Percentiles rank a stretch among this genome's conserved stretches.
phyloP scores from a whole-genome alignment of 1,284 basidiomycete species.

The Pseudozyma pruni region DNA sequence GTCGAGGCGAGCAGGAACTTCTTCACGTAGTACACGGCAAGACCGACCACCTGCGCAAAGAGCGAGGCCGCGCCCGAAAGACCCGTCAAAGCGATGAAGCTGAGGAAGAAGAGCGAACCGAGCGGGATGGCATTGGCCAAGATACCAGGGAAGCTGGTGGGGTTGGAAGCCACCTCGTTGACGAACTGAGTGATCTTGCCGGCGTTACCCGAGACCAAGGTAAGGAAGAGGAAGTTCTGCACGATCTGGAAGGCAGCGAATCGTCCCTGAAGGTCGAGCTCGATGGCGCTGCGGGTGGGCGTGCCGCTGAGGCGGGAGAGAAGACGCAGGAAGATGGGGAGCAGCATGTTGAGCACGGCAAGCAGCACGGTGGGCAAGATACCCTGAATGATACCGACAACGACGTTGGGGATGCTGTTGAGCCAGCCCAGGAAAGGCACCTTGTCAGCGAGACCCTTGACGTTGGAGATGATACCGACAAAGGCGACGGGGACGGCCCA shows the following conservation, averaged over 20 bases:
- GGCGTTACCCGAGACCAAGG: slow-evolving; percentile 57
- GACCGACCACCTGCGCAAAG: slow-evolving; percentile 81
- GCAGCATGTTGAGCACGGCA: slow-evolving; percentile 87
- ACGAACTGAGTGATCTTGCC: slow-evolving; percentile 52
- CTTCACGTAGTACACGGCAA: slow-evolving; percentile 86
- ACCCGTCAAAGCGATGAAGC: slow-evolving; percentile 72
- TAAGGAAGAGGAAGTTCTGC: slow-evolving; percentile 67
- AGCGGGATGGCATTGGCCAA: slow-evolving; percentile 76
- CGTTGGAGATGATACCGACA: slow-evolving; percentile 85
- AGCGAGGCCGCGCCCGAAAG: slow-evolving; percentile 74
- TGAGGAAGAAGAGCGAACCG: slow-evolving; percentile 93
- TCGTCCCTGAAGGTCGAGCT: slow-evolving; percentile 88
- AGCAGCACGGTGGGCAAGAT: slow-evolving; percentile 84
- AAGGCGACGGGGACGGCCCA: slow-evolving; percentile 75
- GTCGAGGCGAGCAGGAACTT: slow-evolving; percentile 85
- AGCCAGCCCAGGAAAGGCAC: slow-evolving; percentile 85
- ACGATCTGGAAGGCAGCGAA: slow-evolving; percentile 86
- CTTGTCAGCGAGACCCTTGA: slow-evolving; percentile 76
- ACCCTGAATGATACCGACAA: slow-evolving; percentile 79
- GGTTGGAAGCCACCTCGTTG: slow-evolving; percentile 25
- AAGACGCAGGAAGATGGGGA: slow-evolving; percentile 85
- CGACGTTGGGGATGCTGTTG: slow-evolving; percentile 72
- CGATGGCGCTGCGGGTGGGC: slow-evolving; percentile 81
- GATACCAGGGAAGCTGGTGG: slow-evolving; percentile 50
- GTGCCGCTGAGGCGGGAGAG: slow-evolving; percentile 82